Conservation (phyloP, 352 stramenopile species). For the Phytophthora citricola region DNA sequence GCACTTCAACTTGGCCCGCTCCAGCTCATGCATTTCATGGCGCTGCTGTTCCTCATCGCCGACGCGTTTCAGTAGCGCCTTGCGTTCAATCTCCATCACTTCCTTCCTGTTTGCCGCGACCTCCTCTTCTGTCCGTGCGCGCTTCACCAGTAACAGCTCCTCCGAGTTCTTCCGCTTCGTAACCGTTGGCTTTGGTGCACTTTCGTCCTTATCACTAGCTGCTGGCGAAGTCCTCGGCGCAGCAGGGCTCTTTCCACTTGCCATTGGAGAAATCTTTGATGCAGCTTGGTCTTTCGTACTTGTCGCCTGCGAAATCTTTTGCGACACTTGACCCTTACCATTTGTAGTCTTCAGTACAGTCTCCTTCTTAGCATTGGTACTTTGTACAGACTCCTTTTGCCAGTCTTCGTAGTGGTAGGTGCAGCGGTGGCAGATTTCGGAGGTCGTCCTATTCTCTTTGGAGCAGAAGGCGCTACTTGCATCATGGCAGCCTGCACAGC, state of each 20-base stretch:
- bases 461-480: constrained; percentile 5
- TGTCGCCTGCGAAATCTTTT: too few relatives aligned
- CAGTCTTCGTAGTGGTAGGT: neutral
- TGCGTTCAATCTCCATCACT: constrained; percentile 28
- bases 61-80: constrained; percentile 33
- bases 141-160: constrained; percentile 16
- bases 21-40: constrained; percentile 31
- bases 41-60: constrained; percentile 41
- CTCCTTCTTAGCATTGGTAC: constrained; percentile 3
- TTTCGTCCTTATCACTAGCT: neutral
- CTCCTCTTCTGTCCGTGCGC: constrained; percentile 12
- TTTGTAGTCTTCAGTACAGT: neutral
- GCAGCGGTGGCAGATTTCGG: constrained; percentile 10
- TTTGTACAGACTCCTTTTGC: constrained; percentile 6
- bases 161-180: constrained; percentile 27
- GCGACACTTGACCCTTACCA: neutral
- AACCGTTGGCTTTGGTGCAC: neutral
- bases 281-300: too few relatives aligned
- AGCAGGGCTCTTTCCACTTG: too few relatives aligned
- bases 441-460: constrained; percentile 17
- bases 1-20: constrained; percentile 33
- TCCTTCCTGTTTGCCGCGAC: constrained; percentile 8
- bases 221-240: neutral
- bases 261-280: too few relatives aligned
- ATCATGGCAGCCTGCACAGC: constrained; percentile 17